Evolutionary conservation across 2,329 filamentous ascomycete genomes (phyloP), one percentile per base, ranked within the genome.

Genomic region (Paecilomyces sp.): DNA sequence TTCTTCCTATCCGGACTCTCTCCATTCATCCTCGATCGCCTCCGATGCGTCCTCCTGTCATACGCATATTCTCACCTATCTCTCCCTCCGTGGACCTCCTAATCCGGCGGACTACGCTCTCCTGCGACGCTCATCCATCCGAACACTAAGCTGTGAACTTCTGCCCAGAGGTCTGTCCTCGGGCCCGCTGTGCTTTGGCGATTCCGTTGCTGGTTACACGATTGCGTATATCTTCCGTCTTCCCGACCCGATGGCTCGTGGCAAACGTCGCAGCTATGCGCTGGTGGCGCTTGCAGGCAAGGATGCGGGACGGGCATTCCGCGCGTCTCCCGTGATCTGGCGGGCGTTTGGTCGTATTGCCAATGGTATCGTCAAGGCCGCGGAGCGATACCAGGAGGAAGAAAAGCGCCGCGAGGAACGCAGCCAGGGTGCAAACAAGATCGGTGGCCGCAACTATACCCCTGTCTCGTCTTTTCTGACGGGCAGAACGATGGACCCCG

Each of bases 161-260:
- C 74, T 85, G 2, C 83, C 83, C 2, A 78, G 79, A 36, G 81
- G 82, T 55, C 79, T 83, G 50, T 80, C 82, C 0, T 83, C 82
- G 6, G 83, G 83, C 0, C 81, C 82, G n/a, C 71, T 85, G 54
- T 83, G 80, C 65, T 85, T 85, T 63, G 83, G 83, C 30, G 83
- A 85, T 62, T 75, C 80, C 0, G 76, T 76, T 22, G 77, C 80
- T 5, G 83, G 83, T 57, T 84, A 85, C 71, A 85, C 83, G 18
- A 82, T 85, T 57, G 82, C 83, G 51, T 85, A 84, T 67, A 78
- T 84, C 50, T 85, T 85, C 69, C 81, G 82, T 53, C 76, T 85
- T 18, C 80, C 81, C 13, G 83, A 85, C 65, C 81, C 82, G 15
- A 79, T 83, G 69, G 82, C 83, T 9, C 80, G 83, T 58, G 83